A percentile compares a stretch with the other conserved stretches of the same genome.
phyloP scores from a whole-genome alignment of 805 yeast genomes.

The Lachancea cidri region DNA sequence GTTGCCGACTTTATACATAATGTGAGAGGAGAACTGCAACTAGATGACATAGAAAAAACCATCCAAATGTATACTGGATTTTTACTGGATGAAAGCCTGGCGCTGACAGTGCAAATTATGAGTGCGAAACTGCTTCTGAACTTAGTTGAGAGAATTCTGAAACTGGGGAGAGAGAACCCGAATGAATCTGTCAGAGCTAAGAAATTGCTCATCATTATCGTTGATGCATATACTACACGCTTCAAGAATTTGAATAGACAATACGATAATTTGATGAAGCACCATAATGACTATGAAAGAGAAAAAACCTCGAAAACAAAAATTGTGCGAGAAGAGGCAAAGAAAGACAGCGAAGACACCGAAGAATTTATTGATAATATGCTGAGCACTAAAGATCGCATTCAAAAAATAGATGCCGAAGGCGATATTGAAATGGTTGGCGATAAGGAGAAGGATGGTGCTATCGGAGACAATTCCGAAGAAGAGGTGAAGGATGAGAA shows the following conservation, averaged over 20 bases:
- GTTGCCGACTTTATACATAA: slow-evolving; percentile 95
- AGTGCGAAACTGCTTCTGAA: slow-evolving; percentile 86
- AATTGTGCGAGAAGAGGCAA: slow-evolving; percentile 34
- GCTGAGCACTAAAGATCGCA: slow-evolving; percentile 24
- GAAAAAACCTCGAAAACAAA: slow-evolving; percentile 40
- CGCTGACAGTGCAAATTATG: slow-evolving; percentile 91
- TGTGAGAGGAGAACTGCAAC: slow-evolving; percentile 75
- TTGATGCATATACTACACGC: slow-evolving; percentile 82
- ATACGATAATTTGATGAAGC: slow-evolving; percentile 57
- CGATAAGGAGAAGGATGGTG: slow-evolving; percentile 12
- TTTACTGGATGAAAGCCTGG: slow-evolving; percentile 73
- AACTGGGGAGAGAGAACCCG: slow-evolving; percentile 55
- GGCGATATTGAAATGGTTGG: slow-evolving; percentile 18
- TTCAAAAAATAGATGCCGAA: slow-evolving; percentile 18
- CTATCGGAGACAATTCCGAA: slow-evolving; percentile 8
- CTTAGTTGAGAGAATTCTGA: slow-evolving; percentile 81
- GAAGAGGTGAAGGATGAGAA: slow-evolving; percentile 11
- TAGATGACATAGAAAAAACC: slow-evolving; percentile 82
- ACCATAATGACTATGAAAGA: slow-evolving; percentile 50
- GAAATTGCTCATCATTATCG: slow-evolving; percentile 77
- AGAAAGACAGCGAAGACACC: slow-evolving; percentile 34
- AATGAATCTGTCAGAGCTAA: slow-evolving; percentile 58
- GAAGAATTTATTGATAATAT: slow-evolving; percentile 34
- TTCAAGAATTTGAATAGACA: slow-evolving; percentile 71
- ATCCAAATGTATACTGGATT: slow-evolving; percentile 77